A percentile compares a stretch with the other conserved stretches of the same genome.
These are phyloP conservation scores for Ramaria sp. DNA, from an alignment of 768 basidiomycete genomes.

Conservation along the genomic window DNA sequence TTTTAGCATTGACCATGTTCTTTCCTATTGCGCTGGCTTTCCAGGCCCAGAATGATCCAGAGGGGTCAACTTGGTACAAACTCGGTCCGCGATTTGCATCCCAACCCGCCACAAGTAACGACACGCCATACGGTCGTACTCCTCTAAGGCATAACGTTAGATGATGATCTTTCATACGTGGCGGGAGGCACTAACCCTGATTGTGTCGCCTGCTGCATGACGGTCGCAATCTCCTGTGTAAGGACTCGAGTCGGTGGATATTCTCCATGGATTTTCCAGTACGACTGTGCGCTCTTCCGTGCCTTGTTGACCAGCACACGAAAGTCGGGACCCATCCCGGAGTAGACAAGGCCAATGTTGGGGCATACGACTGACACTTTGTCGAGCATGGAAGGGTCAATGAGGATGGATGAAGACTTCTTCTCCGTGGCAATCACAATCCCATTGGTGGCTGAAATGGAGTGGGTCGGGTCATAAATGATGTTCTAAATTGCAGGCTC, in stretches of 20 bases:
- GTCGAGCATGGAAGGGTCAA: slow-evolving; percentile 97
- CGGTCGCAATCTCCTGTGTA: slow-evolving; percentile 93
- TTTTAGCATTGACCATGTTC: slow-evolving; percentile 99
- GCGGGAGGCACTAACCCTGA: slow-evolving; percentile 59
- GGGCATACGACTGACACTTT: slow-evolving; percentile 96
- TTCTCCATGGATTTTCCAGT: slow-evolving; percentile 99
- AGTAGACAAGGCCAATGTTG: slow-evolving; percentile 99
- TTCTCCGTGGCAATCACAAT: slow-evolving; percentile 99
- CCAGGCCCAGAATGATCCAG: slow-evolving; percentile 99
- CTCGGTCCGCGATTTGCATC: slow-evolving; percentile 89
- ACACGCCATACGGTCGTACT: slow-evolving; percentile 98
- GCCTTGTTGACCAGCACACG: slow-evolving; percentile 89
- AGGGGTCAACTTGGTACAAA: slow-evolving; percentile 98
- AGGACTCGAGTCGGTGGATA: slow-evolving; percentile 95
- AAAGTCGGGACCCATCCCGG: slow-evolving; percentile 99
- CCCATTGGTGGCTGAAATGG: slow-evolving; percentile 82
- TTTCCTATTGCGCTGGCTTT: slow-evolving; percentile 99
- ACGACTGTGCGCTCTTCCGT: slow-evolving; percentile 94
- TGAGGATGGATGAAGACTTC: slow-evolving; percentile 94
- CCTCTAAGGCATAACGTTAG: slow-evolving; percentile 47
- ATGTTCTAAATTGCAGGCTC: slow-evolving; percentile 12
- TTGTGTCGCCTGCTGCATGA: slow-evolving; percentile 99
- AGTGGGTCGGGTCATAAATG: background rate
- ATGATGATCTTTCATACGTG: slow-evolving; percentile 10
- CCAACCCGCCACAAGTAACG: slow-evolving; percentile 94